Conservation (phyloP, 2,329 filamentous ascomycete genomes). For the Neocatenulostroma microsporum region DNA sequence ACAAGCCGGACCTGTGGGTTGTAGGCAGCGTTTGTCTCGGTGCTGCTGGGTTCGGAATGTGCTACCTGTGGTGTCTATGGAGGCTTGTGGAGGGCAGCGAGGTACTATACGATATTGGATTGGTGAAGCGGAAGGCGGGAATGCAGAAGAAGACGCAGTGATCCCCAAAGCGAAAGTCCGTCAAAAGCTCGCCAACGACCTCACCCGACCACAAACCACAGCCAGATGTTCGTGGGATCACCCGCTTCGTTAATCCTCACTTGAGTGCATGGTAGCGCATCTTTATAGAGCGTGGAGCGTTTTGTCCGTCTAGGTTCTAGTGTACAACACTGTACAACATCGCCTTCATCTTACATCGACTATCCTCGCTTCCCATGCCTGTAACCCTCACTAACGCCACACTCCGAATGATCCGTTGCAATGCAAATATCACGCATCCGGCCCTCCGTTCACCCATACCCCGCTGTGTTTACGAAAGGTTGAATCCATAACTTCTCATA, state of each 20-base stretch:
- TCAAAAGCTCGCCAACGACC: no score
- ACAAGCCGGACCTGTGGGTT: slow-evolving; percentile 90
- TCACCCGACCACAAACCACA: no score
- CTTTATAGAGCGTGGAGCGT: slow-evolving; percentile 5
- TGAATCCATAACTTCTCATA: slow-evolving; percentile 91
- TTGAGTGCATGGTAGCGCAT: slow-evolving; percentile 9
- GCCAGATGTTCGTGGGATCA: no score
- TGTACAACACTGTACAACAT: slow-evolving; percentile 11
- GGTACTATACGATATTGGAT: slow-evolving; percentile 18
- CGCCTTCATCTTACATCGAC: neutral
- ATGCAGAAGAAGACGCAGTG: slow-evolving; percentile 36
- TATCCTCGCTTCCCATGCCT: neutral
- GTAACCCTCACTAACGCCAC: no score
- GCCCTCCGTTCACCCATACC: no score
- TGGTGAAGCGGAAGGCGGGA: slow-evolving; percentile 13
- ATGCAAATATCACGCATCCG: neutral
- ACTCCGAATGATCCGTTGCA: slow-evolving; percentile 1
- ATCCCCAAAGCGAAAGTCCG: slow-evolving; percentile 11
- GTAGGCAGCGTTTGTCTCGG: slow-evolving; percentile 84
- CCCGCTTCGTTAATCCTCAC: no score
- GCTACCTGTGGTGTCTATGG: slow-evolving; percentile 86
- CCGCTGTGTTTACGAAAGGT: slow-evolving; percentile 36
- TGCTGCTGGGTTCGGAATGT: slow-evolving; percentile 73
- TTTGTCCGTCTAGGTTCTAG: slow-evolving; percentile 9
- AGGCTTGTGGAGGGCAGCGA: slow-evolving; percentile 56